Evolutionary conservation across 1,284 basidiomycete species (phyloP), one percentile per base, ranked within the genome.

Genomic region (Rhodotorula sp.): DNA sequence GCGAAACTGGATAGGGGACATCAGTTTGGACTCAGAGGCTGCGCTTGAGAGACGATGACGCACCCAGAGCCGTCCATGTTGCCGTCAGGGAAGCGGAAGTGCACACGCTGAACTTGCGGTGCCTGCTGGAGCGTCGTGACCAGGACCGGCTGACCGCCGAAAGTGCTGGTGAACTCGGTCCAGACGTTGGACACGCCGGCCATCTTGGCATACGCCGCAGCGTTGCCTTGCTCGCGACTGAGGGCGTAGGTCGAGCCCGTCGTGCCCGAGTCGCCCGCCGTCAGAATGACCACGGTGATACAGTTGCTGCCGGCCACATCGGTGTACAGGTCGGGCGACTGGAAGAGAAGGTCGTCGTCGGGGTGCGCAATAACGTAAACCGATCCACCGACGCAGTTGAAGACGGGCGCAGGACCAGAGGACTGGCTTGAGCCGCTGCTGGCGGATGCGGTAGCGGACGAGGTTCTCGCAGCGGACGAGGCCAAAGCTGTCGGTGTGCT

Each of bases 301-400:
- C 71, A 73, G 25, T n/a, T 57, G 50, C 55, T 42, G 14, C 61
- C 58, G 12, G 48, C 44, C 16, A 71, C 59, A 42, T 71, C 70
- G 44, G 68, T 66, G 21, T 58, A 63, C 4, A 74, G 57, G 44
- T 72, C 65, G 27, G 70, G 70, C 12, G 68, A 67, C 46, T 71
- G 70, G 67, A 75, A 77, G 27, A 75, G 68, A 34, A 75, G 66
- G 57, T 75, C 75, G 54, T 75, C 75, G 63, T 77, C 76, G n/a
- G 74, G 67, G 53, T 77, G 76, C 3, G 76, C 76, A 25, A 75
- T 68, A 19, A 75, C 61, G 34, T 58, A 66, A 58, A 70, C 61
- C 8, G 61, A 41, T 5, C 69, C 67, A 19, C 72, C 72, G 13
- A 50, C 48, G 45, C 73, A 74, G 50, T 56, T 69, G 62, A 74